Base-by-base conservation (phyloP, 2,329 filamentous ascomycete genomes). In the Chaetoscypha palmicola region DNA sequence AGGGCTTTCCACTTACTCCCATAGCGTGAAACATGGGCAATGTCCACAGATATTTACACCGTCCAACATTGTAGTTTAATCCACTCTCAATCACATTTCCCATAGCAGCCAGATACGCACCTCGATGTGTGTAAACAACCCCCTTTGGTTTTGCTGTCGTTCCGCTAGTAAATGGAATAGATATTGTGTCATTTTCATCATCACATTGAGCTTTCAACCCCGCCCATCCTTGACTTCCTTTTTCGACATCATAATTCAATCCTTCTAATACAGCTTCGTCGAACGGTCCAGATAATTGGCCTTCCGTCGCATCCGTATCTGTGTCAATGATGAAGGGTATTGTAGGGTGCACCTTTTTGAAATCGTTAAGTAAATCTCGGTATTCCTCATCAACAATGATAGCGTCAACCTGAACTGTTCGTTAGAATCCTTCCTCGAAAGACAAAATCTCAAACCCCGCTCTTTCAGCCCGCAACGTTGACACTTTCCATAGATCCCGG, bases 121-220 rank as follows among this genome's bases (percentile, higher is more conserved):
- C 86, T 36, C 92, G 77, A 63, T 97, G 87, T 1, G 88, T 96
- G 60, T 85, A 96, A 43, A 94, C 81, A 2, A 96, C 91, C 4
- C 92, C 92, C 64, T 98, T 97, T 1, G 92, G 92, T 22, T 77
- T 73, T 1, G 90, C 89, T 0, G 92, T 97, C 1, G 92, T 97
- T 3, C 91, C 91, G 21, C 85, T 92, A 0, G 92, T 98, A 63
- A 97, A 97, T 1, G 91, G 87, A 43, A 98, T 79, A 2, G 90
- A 88, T 48, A 97, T 75, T 54, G 87, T 75, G 48, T 79, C 80
- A 53, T 95, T 83, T 62, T 98, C 92, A 56, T 88, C 74, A 1
- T 72, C 68, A 14, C 41, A 43, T 53, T 89, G 81, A 1, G 77
- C 73, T 49, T 86, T 74, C 19, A 97, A 73, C 1, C 77, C 86